These are phyloP conservation scores for Heritiera fomes DNA, from an alignment of 345 rosid genomes.

Conservation along the genomic window DNA sequence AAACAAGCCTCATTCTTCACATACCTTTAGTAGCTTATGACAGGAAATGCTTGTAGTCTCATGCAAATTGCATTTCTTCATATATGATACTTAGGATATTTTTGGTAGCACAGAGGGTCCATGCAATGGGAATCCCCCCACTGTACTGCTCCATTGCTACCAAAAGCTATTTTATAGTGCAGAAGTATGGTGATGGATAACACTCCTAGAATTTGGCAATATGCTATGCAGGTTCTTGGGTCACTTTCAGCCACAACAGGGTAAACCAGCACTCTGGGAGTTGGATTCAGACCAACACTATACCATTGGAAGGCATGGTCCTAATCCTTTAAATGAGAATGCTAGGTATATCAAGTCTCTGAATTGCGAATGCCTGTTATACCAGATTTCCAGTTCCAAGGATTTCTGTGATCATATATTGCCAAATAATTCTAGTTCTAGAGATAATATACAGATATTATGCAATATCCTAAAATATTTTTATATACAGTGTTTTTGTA, in stretches of 20 bases:
- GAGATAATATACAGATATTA: not conserved
- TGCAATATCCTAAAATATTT: not conserved
- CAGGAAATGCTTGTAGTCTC: not conserved
- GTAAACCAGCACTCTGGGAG: constrained; percentile 92
- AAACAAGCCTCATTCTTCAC: not conserved
- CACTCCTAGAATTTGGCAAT: constrained; percentile 14
- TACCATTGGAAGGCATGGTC: constrained; percentile 48
- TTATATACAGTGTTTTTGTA: not conserved
- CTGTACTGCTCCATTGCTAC: too few species aligned
- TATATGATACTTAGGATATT: not conserved
- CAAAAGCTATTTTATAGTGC: not conserved
- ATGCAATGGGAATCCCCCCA: not conserved
- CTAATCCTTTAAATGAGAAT: constrained; percentile 41
- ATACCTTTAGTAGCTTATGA: not conserved
- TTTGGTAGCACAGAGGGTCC: not conserved
- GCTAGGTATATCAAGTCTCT: constrained; percentile 43
- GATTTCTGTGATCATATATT: not conserved
- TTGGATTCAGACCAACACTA: constrained; percentile 74
- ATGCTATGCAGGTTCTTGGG: constrained; percentile 76
- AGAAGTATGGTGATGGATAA: not conserved
- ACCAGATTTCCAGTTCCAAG: not conserved
- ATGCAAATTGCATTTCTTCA: not conserved
- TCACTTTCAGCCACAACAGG: constrained; percentile 87
- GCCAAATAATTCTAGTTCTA: not conserved
- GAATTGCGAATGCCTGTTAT: constrained; percentile 9